Evolutionary conservation across 129 eudicot genomes (phyloP).

Genomic region (Sambucus nigra): DNA sequence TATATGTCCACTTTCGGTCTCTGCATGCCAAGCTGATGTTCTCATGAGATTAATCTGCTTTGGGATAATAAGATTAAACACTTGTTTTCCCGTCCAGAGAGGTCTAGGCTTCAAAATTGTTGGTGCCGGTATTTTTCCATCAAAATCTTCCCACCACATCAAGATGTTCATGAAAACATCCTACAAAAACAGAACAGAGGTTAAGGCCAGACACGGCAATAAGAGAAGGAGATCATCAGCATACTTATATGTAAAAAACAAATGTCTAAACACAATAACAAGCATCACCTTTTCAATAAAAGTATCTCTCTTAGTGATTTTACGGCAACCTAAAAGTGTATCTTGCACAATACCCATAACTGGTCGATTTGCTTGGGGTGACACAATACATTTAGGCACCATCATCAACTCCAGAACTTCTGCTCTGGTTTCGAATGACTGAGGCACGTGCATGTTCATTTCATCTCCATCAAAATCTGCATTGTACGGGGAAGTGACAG

Average conservation of each 20-base stretch:
- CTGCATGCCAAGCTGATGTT: constrained; percentile 86
- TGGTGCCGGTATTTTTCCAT: constrained; percentile 95
- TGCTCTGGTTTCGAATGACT: constrained; percentile 96
- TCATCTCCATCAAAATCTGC: constrained; percentile 99
- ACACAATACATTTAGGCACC: constrained; percentile 98
- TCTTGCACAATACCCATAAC: constrained; percentile 99
- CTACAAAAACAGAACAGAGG: constrained; percentile 22
- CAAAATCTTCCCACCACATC: constrained; percentile 99
- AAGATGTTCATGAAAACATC: constrained; percentile 96
- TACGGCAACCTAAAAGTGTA: constrained; percentile 89
- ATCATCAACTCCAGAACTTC: constrained; percentile 94
- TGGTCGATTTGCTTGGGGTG: constrained; percentile 92
- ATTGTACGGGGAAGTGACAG: constrained; percentile 95
- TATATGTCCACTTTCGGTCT: constrained; percentile 56
- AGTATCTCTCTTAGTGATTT: constrained; percentile 95
- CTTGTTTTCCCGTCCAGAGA: constrained; percentile 97
- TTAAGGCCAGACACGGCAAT: background rate
- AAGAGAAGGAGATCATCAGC: background rate
- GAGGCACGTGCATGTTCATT: constrained; percentile 99
- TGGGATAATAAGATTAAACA: constrained; percentile 89
- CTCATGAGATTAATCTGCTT: constrained; percentile 87
- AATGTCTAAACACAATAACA: background rate
- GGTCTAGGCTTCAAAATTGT: constrained; percentile 95
- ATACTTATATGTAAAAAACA: background rate
- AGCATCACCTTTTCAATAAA: constrained; percentile 79